These are phyloP conservation scores for Canariomyces notabilis DNA, from an alignment of 2,329 filamentous ascomycete genomes.

Conservation along the genomic window DNA sequence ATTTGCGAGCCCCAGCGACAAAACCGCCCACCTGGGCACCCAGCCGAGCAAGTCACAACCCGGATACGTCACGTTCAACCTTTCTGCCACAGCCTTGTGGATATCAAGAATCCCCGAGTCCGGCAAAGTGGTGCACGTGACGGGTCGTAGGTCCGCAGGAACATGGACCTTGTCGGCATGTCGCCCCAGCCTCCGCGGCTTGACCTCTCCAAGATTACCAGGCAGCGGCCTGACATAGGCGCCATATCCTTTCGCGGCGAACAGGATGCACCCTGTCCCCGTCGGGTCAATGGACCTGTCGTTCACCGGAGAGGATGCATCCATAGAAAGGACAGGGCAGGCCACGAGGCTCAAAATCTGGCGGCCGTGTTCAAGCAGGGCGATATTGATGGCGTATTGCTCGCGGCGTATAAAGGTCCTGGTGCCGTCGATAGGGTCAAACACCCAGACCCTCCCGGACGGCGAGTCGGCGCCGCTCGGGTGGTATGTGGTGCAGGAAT, in stretches of 20 bases:
- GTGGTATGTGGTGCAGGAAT: conserved; percentile 39
- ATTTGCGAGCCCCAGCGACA: conserved; percentile 50
- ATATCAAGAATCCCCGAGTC: conserved; percentile 45
- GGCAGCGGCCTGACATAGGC: conserved; percentile 42
- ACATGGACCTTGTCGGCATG: conserved; percentile 23
- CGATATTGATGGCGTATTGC: conserved; percentile 55
- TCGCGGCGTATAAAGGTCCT: conserved; percentile 50
- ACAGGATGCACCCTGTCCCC: conserved; percentile 45
- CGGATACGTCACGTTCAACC: conserved; percentile 39
- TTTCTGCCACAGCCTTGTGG: conserved; percentile 40
- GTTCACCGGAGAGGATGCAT: conserved; percentile 35
- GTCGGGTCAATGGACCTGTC: conserved; percentile 42
- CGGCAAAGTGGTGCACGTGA: conserved; percentile 43
- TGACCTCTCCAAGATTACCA: conserved; percentile 18
- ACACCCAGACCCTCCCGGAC: conserved; percentile 44
- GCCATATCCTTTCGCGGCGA: conserved; percentile 44
- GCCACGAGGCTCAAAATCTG: conserved; percentile 48
- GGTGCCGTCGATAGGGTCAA: conserved; percentile 58
- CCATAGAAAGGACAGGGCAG: conserved; percentile 36
- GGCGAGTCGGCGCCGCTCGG: conserved; percentile 27
- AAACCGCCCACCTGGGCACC: conserved; percentile 51
- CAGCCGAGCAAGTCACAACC: conserved; percentile 51
- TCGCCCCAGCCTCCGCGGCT: conserved; percentile 31
- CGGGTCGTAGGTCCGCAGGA: conserved; percentile 35
- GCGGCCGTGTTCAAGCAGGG: conserved; percentile 44